Base-by-base conservation (phyloP, 352 stramenopile species). In the Phytophthora citrophthora region DNA sequence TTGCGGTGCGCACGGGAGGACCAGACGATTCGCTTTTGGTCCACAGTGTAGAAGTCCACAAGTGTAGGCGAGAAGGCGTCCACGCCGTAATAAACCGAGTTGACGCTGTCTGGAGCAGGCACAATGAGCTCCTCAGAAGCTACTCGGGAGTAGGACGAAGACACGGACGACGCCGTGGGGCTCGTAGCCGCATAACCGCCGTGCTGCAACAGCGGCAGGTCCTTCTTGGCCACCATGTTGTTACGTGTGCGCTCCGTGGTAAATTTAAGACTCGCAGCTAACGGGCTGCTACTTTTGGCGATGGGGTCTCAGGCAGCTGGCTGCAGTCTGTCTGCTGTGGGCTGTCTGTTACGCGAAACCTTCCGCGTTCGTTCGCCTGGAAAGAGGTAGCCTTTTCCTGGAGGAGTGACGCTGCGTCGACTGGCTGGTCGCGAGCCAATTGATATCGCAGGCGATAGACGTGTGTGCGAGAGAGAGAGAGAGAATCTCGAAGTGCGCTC, bases 1-100 rank as follows among this genome's bases (percentile, higher is more conserved):
- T 95, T 95, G 74, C 86, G 86, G 70, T 95, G 86, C 41, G 84
- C 82, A 24, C 86, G 86, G 44, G 86, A 95, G 43, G 83, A 93
- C 86, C 86, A 95, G 61, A 95, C 82, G 55, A 95, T 90, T 56
- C 86, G 86, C 56, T 92, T 95, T 64, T 92, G 81, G 70, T 93
- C 86, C 38, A 80, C 41, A 44, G 86, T 93, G 84, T 92, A 92
- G 50, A 95, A 92, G 55, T 95, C 86, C 36, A 95, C 83, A 56
- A 95, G 81, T 58, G 86, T 95, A 8, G 84, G 86, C 18, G 84
- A 95, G 70, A 95, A 95, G 53, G 83, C 76, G 68, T 95, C 86
- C 13, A 95, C 84, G 60, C 86, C 86, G 49, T 93, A 95, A 71
- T 93, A 95, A 53, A 95, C 79, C 56, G 86, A 91, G 70, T 88